phyloP scores from a whole-genome alignment of 2,329 filamentous ascomycete species.

The Zasmidium cellare region DNA sequence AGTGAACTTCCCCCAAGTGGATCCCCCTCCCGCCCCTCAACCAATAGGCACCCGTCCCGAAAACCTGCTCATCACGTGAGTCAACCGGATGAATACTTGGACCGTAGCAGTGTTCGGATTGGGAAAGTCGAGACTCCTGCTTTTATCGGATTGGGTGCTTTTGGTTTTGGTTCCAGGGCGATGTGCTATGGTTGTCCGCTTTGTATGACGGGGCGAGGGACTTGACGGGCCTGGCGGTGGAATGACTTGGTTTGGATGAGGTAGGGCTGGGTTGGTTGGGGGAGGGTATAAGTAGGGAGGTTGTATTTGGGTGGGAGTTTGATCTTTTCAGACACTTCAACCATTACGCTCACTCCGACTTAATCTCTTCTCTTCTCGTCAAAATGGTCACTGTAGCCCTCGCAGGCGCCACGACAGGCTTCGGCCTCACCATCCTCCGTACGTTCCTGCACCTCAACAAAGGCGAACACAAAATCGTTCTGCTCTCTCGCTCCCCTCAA shows the following conservation, averaged over 20 bases:
- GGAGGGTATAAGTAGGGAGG: too few species aligned
- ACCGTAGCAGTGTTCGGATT: neutral
- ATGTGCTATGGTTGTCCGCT: neutral
- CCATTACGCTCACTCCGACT: too few species aligned
- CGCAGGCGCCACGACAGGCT: conserved; percentile 30
- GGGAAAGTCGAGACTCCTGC: neutral
- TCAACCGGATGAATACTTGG: conserved; percentile 1
- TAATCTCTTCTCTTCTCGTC: neutral
- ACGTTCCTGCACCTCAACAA: conserved; percentile 25
- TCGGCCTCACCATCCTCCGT: conserved; percentile 31
- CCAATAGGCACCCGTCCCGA: neutral
- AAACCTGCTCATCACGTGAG: conserved; percentile 7
- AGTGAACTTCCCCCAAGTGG: neutral
- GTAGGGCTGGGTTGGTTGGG: too few species aligned
- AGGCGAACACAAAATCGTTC: conserved; percentile 23
- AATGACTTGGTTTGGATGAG: neutral
- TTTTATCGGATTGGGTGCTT: neutral
- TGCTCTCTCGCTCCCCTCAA: conserved; percentile 29
- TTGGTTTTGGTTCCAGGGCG: too few species aligned
- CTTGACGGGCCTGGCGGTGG: too few species aligned
- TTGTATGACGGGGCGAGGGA: neutral
- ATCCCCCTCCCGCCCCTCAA: neutral
- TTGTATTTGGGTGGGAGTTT: too few species aligned
- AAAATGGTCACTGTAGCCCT: conserved; percentile 31
- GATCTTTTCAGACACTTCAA: too few species aligned